Evolutionary conservation across 2,329 filamentous ascomycete species (phyloP), one percentile per base, ranked within the genome.

Genomic region (Penicillium brevicompactum): DNA sequence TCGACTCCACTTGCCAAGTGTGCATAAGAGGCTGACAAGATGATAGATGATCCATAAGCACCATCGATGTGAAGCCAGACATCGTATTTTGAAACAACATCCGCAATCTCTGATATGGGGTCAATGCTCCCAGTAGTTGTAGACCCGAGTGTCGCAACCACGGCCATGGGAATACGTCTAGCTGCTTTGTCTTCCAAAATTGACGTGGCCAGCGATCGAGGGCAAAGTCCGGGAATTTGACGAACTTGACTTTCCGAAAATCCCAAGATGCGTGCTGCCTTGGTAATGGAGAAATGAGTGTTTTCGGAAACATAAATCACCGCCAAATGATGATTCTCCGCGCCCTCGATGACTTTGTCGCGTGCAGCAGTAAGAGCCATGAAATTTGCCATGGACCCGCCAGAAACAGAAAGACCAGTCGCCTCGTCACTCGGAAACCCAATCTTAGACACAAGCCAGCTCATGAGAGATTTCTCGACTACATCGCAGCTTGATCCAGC

Each of bases 11-110:
- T 31, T 2, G 53, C 32, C 2, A 65, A 46, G 4, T 34, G 7
- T 9, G 37, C 24, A 4, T 55, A 46, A 1, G 51, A 49, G 5
- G 54, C 21, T 6, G 63, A 68, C 9, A 68, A 42, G 0, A 56
- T 47, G 2, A 53, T 51, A 0, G 63, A 66, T 6, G 56, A 62
- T 10, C 64, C 62, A 21, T 61, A 66, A 1, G 64, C 62, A 5
- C 59, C 63, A 21, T 68, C 64, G 2, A 68, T 56, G 47, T 68
- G 66, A 1, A 68, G 40, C 65, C 64, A 68, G n/a, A 65, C 31
- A 1, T 46, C 42, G 14, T 63, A 27, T 2, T 44, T 24, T 1
- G 45, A 32, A 1, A 55, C 56, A 10, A 66, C 48, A 4, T 55
- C 44, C 1, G 57, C 50, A 4, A 65, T 31, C 2, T 21, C 46